Conservation (phyloP, 768 basidiomycete species). For the Leccinum olivaceopallidum region DNA sequence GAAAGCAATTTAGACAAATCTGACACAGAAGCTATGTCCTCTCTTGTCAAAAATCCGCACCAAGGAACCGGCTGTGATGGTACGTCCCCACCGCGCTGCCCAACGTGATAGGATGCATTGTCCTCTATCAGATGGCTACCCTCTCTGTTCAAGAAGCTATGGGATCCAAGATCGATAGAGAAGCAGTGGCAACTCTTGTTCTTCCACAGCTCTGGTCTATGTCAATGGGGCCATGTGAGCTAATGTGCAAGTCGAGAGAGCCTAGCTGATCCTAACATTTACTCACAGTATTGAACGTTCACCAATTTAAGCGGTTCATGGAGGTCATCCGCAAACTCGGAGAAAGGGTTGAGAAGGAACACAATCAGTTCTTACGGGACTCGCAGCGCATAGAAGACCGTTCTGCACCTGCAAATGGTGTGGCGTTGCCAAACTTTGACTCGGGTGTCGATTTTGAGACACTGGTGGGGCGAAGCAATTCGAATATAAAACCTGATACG, state of each 20-base stretch:
- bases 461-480: slow-evolving; percentile 64
- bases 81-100: slow-evolving; percentile 29
- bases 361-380: slow-evolving; percentile 89
- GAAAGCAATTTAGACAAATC: slow-evolving; percentile 53
- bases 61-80: slow-evolving; percentile 95
- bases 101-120: slow-evolving; percentile 1
- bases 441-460: slow-evolving; percentile 82
- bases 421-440: slow-evolving; percentile 35
- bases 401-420: slow-evolving; percentile 50
- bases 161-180: slow-evolving; percentile 92
- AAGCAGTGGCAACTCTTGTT: slow-evolving; percentile 87
- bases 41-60: slow-evolving; percentile 93
- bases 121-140: slow-evolving; percentile 69
- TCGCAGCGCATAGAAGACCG: slow-evolving; percentile 88
- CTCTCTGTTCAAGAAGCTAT: slow-evolving; percentile 92
- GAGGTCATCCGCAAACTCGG: slow-evolving; percentile 71
- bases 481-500: slow-evolving; percentile 47
- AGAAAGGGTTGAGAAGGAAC: slow-evolving; percentile 90
- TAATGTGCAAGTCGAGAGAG: not conserved
- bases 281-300: slow-evolving; percentile 65
- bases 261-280: slow-evolving; percentile 2
- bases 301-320: slow-evolving; percentile 96
- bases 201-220: slow-evolving; percentile 95
- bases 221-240: slow-evolving; percentile 92
- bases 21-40: slow-evolving; percentile 96